Conservation (phyloP, 495 filamentous ascomycete species). For the Penicillium verhagenii region DNA sequence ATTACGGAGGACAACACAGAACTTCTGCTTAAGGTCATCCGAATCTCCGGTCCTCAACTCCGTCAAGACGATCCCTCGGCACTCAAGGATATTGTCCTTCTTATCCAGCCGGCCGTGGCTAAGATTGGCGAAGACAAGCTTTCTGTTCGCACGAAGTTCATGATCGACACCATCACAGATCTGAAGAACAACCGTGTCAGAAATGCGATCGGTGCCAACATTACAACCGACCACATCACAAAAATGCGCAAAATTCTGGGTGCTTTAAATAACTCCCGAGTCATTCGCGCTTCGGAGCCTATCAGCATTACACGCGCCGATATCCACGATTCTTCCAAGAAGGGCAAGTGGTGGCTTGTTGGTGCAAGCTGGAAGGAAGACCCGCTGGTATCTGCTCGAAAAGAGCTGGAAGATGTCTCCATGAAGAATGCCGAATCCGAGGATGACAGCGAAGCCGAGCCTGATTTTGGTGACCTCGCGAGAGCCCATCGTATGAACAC, state of each 20-base stretch:
- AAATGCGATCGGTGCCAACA: slow-evolving; percentile 59
- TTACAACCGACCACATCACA: slow-evolving; percentile 72
- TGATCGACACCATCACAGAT: slow-evolving; percentile 95
- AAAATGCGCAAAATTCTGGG: slow-evolving; percentile 83
- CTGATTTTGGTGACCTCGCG: slow-evolving; percentile 72
- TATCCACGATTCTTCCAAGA: slow-evolving; percentile 75
- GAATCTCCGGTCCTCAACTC: slow-evolving; percentile 74
- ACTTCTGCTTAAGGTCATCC: slow-evolving; percentile 79
- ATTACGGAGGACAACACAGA: slow-evolving; percentile 91
- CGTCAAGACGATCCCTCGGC: slow-evolving; percentile 87
- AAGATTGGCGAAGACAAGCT: slow-evolving; percentile 66
- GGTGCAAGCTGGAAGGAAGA: slow-evolving; percentile 81
- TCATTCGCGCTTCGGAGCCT: slow-evolving; percentile 72
- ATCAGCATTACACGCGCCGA: slow-evolving; percentile 77
- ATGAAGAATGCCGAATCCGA: slow-evolving; percentile 13
- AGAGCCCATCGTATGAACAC: slow-evolving; percentile 92
- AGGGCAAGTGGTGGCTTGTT: slow-evolving; percentile 97
- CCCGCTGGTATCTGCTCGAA: slow-evolving; percentile 37
- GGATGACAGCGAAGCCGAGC: slow-evolving; percentile 52
- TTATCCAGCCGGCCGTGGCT: slow-evolving; percentile 69
- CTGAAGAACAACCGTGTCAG: slow-evolving; percentile 93
- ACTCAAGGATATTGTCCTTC: slow-evolving; percentile 84
- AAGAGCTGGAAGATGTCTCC: slow-evolving; percentile 30
- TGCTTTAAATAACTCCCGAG: slow-evolving; percentile 62
- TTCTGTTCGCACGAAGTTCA: slow-evolving; percentile 90